Conservation (phyloP, 2,329 filamentous ascomycete genomes). For the Pseudopyrenochaeta lycopersici region DNA sequence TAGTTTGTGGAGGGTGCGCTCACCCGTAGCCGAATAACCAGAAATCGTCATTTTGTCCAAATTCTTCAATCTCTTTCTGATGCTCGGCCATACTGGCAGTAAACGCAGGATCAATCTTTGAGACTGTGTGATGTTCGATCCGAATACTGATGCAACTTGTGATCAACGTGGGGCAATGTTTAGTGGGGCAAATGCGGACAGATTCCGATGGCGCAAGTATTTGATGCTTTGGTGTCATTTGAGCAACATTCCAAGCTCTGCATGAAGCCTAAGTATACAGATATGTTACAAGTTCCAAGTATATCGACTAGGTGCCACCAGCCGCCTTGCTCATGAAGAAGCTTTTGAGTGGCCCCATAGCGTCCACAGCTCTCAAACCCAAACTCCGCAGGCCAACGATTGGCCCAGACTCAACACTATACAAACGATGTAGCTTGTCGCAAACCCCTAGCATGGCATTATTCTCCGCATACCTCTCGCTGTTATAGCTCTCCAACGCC, state of each 20-base stretch:
- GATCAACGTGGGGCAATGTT: conserved; percentile 19
- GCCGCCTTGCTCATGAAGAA: conserved; percentile 81
- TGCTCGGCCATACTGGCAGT: conserved; percentile 35
- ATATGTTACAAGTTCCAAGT: conserved; percentile 11
- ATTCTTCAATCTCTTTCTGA: conserved; percentile 40
- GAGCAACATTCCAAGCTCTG: neutral
- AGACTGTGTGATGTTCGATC: neutral
- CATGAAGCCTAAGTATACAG: conserved; percentile 9
- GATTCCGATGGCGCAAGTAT: conserved; percentile 20
- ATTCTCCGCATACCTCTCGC: conserved; percentile 84
- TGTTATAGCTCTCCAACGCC: conserved; percentile 81
- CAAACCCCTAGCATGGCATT: conserved; percentile 78
- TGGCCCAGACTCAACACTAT: conserved; percentile 80
- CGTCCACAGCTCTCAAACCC: conserved; percentile 79
- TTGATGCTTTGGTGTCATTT: conserved; percentile 2
- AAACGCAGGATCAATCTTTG: neutral
- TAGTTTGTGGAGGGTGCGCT: conserved; percentile 27
- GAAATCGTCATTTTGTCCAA: conserved; percentile 69
- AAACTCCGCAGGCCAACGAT: conserved; percentile 81
- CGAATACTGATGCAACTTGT: neutral
- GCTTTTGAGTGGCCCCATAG: conserved; percentile 77
- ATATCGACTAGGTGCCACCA: conserved; percentile 34
- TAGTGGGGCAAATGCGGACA: conserved; percentile 24
- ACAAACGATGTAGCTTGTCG: conserved; percentile 93
- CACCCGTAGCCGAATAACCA: conserved; percentile 99